Conservation (phyloP, 768 basidiomycete species). For the Suillus sp. region DNA sequence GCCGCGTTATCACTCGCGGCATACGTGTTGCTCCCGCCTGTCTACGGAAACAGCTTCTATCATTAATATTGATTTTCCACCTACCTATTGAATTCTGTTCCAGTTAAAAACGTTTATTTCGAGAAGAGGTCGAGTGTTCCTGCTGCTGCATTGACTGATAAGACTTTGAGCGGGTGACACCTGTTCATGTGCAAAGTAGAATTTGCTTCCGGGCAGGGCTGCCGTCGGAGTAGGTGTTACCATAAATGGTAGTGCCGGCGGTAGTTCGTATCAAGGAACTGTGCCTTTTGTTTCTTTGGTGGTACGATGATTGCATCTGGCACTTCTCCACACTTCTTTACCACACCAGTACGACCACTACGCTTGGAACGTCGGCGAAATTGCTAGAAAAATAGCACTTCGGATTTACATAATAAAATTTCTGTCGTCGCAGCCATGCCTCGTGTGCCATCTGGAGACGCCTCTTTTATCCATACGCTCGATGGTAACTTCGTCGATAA, state of each 20-base stretch:
- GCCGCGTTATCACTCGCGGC: too few relatives aligned
- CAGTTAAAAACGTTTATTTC: too few relatives aligned
- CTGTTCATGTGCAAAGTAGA: not conserved
- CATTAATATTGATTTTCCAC: not conserved
- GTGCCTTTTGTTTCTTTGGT: not conserved
- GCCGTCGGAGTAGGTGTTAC: not conserved
- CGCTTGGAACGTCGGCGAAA: not conserved
- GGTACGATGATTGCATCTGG: not conserved
- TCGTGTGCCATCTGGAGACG: conserved; percentile 59
- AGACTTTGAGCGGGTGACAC: not conserved
- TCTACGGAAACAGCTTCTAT: not conserved
- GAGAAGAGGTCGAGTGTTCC: not conserved
- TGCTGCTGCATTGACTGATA: not conserved
- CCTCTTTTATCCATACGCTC: conserved; percentile 65
- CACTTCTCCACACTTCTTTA: conserved; percentile 4
- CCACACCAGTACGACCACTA: not conserved
- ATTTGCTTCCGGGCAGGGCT: not conserved
- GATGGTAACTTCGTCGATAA: conserved; percentile 73
- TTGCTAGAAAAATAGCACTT: not conserved
- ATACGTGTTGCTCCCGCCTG: not conserved
- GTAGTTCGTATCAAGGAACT: not conserved
- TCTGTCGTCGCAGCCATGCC: conserved; percentile 56
- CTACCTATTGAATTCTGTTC: not conserved
- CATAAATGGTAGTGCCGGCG: not conserved
- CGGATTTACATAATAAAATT: not conserved